These are phyloP conservation scores for Boletus pseudo-olivaceus DNA, from an alignment of 768 basidiomycete species.

Conservation along the genomic window DNA sequence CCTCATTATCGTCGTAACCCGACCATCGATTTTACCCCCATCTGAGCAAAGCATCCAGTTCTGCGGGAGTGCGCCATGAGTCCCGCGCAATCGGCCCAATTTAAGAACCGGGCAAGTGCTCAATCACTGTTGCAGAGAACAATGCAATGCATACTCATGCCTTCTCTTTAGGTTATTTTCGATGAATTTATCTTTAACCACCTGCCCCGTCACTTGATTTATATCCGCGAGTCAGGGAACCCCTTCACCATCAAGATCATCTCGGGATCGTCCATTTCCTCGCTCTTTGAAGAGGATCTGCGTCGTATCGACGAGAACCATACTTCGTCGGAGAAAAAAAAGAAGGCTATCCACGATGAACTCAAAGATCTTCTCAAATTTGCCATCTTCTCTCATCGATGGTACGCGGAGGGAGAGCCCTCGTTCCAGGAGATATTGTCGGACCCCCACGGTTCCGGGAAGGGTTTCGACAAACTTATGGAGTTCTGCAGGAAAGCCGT, in stretches of 20 bases:
- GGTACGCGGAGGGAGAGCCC: slow-evolving; percentile 10
- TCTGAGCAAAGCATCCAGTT: too few relatives aligned
- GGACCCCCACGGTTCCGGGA: not conserved
- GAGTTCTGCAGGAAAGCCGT: slow-evolving; percentile 9
- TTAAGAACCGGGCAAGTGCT: not conserved
- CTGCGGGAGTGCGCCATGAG: not conserved
- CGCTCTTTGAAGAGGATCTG: not conserved
- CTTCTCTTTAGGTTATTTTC: not conserved
- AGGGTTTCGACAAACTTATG: slow-evolving; percentile 11
- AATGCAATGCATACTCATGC: not conserved
- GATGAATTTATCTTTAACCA: not conserved
- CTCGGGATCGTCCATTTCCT: not conserved
- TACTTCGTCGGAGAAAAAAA: not conserved
- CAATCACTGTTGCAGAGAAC: too few relatives aligned
- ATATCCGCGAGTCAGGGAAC: not conserved
- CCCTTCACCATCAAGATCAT: not conserved
- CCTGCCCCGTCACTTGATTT: not conserved
- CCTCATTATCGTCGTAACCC: not conserved
- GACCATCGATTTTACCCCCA: not conserved
- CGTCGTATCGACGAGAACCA: not conserved
- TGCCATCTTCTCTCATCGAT: slow-evolving; percentile 17
- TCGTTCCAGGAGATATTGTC: not conserved
- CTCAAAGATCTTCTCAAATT: slow-evolving; percentile 7
- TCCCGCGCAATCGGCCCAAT: not conserved
- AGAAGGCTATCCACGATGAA: not conserved